Conservation (phyloP, 345 rosid species). For the Syzygium oleosum region DNA sequence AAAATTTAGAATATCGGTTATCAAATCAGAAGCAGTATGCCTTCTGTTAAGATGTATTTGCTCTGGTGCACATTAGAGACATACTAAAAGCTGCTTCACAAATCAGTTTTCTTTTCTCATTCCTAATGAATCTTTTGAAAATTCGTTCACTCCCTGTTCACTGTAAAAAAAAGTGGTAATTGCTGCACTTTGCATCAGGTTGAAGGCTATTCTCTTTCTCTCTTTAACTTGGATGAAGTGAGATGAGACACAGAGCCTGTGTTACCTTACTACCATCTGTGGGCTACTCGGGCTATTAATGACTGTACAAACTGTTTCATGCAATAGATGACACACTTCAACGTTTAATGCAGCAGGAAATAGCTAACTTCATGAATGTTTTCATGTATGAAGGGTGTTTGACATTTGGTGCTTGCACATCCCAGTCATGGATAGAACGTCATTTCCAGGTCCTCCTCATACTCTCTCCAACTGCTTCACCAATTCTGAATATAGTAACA, state of each 20-base stretch:
- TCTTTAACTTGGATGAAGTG: background rate
- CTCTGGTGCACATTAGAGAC: background rate
- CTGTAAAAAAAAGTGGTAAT: background rate
- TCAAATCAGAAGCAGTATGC: background rate
- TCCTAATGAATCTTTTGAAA: background rate
- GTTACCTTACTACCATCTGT: background rate
- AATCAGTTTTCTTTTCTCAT: background rate
- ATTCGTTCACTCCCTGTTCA: background rate
- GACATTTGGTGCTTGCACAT: slow-evolving; percentile 76
- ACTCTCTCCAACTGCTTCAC: background rate
- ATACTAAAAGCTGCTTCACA: background rate
- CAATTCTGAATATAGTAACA: background rate
- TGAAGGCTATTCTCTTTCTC: background rate
- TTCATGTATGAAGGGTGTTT: slow-evolving; percentile 40
- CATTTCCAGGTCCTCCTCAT: slow-evolving; percentile 38
- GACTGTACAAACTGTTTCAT: background rate
- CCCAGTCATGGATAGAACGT: slow-evolving; percentile 64
- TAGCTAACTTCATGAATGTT: background rate
- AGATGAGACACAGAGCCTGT: background rate
- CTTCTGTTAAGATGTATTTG: background rate
- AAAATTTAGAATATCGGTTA: background rate
- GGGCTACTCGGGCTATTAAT: background rate
- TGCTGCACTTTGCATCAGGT: background rate
- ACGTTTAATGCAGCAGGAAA: background rate
- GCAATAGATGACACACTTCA: background rate